phyloP scores from a whole-genome alignment of 441 rosid genomes.

The Gossypium davidsonii region DNA sequence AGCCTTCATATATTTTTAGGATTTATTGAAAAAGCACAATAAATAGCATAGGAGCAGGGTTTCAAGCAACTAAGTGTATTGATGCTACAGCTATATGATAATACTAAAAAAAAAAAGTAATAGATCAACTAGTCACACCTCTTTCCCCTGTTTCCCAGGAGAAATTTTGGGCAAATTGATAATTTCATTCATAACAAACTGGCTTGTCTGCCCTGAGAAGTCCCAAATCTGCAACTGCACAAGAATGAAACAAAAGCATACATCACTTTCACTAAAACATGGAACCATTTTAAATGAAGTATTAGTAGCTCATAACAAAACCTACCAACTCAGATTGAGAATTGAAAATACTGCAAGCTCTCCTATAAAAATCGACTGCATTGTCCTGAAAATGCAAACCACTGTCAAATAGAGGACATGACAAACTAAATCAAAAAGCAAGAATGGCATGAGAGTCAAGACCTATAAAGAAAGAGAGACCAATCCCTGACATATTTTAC shows the following conservation, averaged over 20 bases:
- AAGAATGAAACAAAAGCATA: constrained; percentile 12
- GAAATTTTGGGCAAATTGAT: constrained; percentile 23
- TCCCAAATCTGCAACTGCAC: constrained; percentile 63
- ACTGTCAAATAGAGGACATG: constrained; percentile 13
- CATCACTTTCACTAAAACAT: background rate
- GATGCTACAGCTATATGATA: background rate
- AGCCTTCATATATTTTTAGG: background rate
- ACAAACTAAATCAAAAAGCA: background rate
- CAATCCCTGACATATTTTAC: constrained; percentile 3
- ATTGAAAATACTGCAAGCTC: constrained; percentile 47
- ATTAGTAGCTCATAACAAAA: constrained; percentile 8
- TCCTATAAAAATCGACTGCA: constrained; percentile 26
- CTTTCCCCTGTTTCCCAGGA: constrained; percentile 30
- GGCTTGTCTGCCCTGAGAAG: constrained; percentile 54
- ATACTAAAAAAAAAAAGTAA: background rate
- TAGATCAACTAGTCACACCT: constrained; percentile 32
- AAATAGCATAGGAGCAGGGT: background rate
- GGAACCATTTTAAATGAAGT: background rate
- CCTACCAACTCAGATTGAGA: constrained; percentile 38
- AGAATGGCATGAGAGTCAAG: constrained; percentile 1
- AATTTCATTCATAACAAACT: constrained; percentile 34
- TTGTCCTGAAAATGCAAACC: constrained; percentile 47
- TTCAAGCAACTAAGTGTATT: background rate
- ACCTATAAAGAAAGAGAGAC: constrained; percentile 4
- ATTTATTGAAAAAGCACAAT: background rate